phyloP scores from a whole-genome alignment of 2,329 filamentous ascomycete species.

The Aspergillus awamori region DNA sequence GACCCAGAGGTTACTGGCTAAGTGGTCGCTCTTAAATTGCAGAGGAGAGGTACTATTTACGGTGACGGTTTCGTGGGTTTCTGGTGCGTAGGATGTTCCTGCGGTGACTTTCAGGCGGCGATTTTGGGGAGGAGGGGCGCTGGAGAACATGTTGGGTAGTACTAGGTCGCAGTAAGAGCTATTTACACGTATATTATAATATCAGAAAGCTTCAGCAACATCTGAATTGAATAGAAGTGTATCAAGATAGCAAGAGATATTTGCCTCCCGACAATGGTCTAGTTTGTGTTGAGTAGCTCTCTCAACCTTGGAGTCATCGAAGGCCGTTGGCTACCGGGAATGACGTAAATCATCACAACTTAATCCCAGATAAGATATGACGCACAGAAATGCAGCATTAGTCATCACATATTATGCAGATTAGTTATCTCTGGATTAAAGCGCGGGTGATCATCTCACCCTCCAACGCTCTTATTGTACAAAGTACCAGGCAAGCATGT shows the following conservation, averaged over 20 bases:
- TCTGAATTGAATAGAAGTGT: not conserved
- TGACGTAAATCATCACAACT: not conserved
- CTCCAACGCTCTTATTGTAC: no score
- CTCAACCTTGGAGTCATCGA: not conserved
- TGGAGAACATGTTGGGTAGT: not conserved
- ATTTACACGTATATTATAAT: not conserved
- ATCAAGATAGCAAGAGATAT: no score
- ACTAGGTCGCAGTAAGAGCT: no score
- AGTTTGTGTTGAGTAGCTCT: not conserved
- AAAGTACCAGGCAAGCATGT: not conserved
- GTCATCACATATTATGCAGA: not conserved
- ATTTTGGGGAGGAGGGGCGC: conserved; percentile 16
- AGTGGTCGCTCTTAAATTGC: conserved; percentile 64
- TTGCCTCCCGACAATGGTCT: not conserved
- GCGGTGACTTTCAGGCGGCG: conserved; percentile 83
- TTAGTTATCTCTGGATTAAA: not conserved
- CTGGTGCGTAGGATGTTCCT: conserved; percentile 72
- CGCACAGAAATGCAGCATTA: not conserved
- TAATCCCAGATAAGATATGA: not conserved
- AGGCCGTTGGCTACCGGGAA: not conserved
- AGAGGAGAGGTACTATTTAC: conserved; percentile 72
- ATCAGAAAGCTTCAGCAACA: no score
- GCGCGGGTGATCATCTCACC: not conserved
- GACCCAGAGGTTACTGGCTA: conserved; percentile 71
- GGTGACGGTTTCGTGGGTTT: conserved; percentile 71